phyloP scores from a whole-genome alignment of 176 grass and related monocot species.

The Carex pumila region DNA sequence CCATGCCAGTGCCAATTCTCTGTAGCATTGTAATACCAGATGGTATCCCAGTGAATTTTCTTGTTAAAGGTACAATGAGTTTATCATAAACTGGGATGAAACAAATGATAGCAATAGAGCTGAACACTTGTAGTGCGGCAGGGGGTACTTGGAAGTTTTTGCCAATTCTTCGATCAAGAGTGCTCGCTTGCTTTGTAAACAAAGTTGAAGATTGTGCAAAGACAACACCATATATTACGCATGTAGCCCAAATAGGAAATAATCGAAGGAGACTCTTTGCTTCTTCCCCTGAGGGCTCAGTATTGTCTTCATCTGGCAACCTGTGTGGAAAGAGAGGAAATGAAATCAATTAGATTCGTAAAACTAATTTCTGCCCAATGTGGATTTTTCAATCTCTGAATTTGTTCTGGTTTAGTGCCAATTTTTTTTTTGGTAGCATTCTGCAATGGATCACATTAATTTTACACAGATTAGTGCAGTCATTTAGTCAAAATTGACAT shows the following conservation, averaged over 20 bases:
- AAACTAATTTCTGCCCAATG: background rate
- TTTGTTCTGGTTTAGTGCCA: background rate
- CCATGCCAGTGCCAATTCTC: conserved; percentile 46
- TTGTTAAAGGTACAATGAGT: conserved; percentile 35
- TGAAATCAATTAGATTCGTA: background rate
- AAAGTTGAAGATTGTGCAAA: conserved; percentile 42
- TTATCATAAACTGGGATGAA: conserved; percentile 52
- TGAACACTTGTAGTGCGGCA: conserved; percentile 49
- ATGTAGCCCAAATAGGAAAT: conserved; percentile 48
- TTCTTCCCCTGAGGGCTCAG: conserved; percentile 12
- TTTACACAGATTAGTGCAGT: background rate
- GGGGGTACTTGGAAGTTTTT: conserved; percentile 27
- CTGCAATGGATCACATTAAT: background rate
- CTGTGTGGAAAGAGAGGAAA: background rate
- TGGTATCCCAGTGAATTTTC: conserved; percentile 35
- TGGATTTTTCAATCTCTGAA: background rate
- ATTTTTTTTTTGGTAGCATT: background rate
- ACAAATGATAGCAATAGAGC: conserved; percentile 21
- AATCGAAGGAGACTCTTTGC: conserved; percentile 23
- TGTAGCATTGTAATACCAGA: conserved; percentile 62
- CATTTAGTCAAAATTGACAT: background rate
- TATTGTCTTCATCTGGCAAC: background rate
- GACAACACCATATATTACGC: conserved; percentile 35
- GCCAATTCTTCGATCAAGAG: conserved; percentile 49
- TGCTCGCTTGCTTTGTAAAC: conserved; percentile 73